Conservation (phyloP, 306 rosid species). For the Erythrophleum fordii region DNA sequence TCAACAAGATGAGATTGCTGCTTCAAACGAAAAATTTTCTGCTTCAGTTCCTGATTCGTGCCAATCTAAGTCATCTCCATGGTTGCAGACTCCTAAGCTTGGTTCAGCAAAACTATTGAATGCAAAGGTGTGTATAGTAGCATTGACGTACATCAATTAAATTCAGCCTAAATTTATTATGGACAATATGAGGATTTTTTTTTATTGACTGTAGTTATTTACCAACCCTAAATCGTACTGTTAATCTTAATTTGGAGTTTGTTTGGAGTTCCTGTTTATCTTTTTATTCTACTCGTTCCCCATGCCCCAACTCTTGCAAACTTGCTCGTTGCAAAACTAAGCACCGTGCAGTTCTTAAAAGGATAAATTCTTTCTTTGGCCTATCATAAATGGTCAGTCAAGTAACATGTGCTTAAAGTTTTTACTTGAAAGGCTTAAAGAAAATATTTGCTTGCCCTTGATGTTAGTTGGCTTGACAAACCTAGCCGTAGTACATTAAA, state of each 20-base stretch:
- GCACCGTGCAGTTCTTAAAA: constrained; percentile 13
- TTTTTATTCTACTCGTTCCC: neutral
- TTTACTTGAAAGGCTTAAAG: neutral
- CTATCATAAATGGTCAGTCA: neutral
- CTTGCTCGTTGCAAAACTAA: neutral
- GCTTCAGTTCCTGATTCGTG: constrained; percentile 55
- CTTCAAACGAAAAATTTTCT: constrained; percentile 51
- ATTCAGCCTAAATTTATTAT: constrained; percentile 6
- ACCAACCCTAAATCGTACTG: neutral
- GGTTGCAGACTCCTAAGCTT: constrained; percentile 68
- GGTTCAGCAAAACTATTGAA: constrained; percentile 52
- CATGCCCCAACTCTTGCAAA: neutral
- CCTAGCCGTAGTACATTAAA: too few species aligned
- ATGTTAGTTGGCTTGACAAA: too few species aligned
- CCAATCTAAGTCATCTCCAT: constrained; percentile 69
- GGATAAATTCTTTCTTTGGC: constrained; percentile 13
- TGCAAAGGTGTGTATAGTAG: constrained; percentile 65
- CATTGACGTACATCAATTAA: constrained; percentile 29
- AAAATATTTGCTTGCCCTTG: neutral
- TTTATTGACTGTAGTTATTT: neutral
- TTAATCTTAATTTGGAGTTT: too few species aligned
- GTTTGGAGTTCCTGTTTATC: neutral
- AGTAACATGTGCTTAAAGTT: neutral
- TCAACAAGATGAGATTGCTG: constrained; percentile 58
- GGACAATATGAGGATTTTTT: constrained; percentile 4